A percentile compares a stretch with the other conserved stretches of the same genome.
These are phyloP conservation scores for Yarrowia sp. DNA, from an alignment of 805 yeast species.

Conservation along the genomic window DNA sequence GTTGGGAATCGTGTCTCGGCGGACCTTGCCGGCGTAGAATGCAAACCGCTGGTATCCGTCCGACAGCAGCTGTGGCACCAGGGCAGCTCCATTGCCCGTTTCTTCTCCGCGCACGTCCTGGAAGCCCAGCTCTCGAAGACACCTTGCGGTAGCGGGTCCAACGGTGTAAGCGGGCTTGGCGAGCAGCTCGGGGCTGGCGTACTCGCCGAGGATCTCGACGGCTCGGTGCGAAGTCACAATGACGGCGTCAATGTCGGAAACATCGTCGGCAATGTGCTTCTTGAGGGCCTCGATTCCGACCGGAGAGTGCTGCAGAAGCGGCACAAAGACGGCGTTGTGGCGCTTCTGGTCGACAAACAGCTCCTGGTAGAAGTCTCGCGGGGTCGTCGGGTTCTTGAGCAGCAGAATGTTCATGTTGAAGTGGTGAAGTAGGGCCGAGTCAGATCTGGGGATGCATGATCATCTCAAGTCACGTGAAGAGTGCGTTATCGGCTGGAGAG, in stretches of 20 bases:
- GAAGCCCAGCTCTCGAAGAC: slow-evolving; percentile 63
- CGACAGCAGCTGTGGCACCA: slow-evolving; percentile 45
- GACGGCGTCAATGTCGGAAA: slow-evolving; percentile 48
- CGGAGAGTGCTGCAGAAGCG: slow-evolving; percentile 67
- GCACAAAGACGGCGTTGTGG: slow-evolving; percentile 57
- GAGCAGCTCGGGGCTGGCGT: slow-evolving; percentile 21
- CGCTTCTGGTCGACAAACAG: slow-evolving; percentile 41
- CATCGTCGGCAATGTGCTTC: slow-evolving; percentile 47
- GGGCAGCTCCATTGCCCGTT: slow-evolving; percentile 76
- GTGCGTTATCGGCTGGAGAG: no score
- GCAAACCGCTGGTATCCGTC: slow-evolving; percentile 39
- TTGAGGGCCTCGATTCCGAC: slow-evolving; percentile 48
- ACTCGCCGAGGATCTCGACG: slow-evolving; percentile 56
- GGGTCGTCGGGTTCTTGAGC: slow-evolving; percentile 69
- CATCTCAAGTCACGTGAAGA: slow-evolving; percentile 1
- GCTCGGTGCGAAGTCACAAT: slow-evolving; percentile 91
- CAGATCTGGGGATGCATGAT: slow-evolving; percentile 9
- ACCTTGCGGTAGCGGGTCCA: slow-evolving; percentile 80
- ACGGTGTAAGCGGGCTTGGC: slow-evolving; percentile 67
- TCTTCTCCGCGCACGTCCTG: slow-evolving; percentile 65
- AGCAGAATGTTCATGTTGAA: slow-evolving; percentile 41
- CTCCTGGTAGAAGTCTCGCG: slow-evolving; percentile 63
- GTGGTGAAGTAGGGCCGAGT: slow-evolving; percentile 1
- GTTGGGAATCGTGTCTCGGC: slow-evolving; percentile 77
- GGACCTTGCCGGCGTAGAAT: slow-evolving; percentile 81